Evolutionary conservation across 805 yeast genomes (phyloP), one percentile per base, ranked within the genome.

Genomic region (Yarrowia sp.): DNA sequence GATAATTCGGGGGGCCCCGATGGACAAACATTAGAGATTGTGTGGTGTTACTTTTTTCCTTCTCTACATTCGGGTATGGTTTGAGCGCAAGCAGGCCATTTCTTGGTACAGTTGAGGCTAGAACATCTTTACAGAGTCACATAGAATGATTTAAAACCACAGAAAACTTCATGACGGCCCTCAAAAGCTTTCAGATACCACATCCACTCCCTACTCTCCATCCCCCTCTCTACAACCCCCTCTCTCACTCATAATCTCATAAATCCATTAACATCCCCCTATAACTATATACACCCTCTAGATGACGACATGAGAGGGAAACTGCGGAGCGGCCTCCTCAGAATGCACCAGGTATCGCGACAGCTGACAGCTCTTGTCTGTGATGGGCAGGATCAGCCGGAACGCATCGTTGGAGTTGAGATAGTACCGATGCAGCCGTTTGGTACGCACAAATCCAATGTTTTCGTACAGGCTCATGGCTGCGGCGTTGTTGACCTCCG

Each of bases 321-420:
- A 39, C 47, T 38, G 38, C 5, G 28, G 22, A 15, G 14, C 17
- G 4, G 15, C 10, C 10, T 41, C 47, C 33, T 55, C 61, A 8
- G 28, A 6, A 38, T 43, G 65, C 7, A 22, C 38, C 36, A 74
- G 65, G 43, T 74, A 74, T 13, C 72, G 69, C 4, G 71, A 65
- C 65, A 74, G 67, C 18, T 63, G 66, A 17, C 83, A 75, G 39
- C 89, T 79, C 65, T 79, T 84, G 28, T 84, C 85, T 2, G 89
- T 85, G 15, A 95, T 72, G 1, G 98, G 98, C 47, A 95, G 74
- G 8, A 93, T 87, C 70, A 95, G 79, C 68, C 97, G 82, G 74
- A 81, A 93, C 0, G 99, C 98, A 76, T 95, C 99, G 72, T 89
- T 96, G 68, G 93, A 89, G 74, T 92, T 93, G 71, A 93, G 75